A percentile compares a stretch with the other conserved stretches of the same genome.
Conservation (phyloP, 352 stramenopile species). For the Phytophthora multivora region DNA sequence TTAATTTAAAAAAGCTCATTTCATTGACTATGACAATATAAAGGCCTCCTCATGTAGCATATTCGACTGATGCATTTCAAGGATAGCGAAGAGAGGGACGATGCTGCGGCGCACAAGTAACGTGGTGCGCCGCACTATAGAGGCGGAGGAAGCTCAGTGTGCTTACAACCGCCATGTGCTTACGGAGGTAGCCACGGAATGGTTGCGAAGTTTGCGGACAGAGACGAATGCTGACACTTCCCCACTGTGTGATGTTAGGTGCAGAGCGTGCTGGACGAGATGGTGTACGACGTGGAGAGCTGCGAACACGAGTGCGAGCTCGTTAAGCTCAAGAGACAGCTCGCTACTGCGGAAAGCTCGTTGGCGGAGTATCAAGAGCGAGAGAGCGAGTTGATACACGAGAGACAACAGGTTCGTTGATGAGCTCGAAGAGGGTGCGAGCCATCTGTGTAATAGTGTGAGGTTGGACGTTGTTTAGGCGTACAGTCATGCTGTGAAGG, state of each 20-base stretch:
- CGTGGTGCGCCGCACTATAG: slow-evolving; percentile 43
- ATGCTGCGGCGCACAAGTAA: slow-evolving; percentile 48
- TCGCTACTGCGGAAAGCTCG: slow-evolving; percentile 35
- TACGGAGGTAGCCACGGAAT: slow-evolving; percentile 37
- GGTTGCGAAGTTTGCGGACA: not conserved
- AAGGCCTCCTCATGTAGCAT: too few species aligned
- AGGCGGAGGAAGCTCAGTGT: slow-evolving; percentile 48
- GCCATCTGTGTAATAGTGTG: not conserved
- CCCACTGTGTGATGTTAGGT: slow-evolving; percentile 36
- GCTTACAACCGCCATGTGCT: slow-evolving; percentile 47
- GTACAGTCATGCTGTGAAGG: slow-evolving; percentile 52
- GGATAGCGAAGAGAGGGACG: slow-evolving; percentile 1
- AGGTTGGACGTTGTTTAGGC: slow-evolving; percentile 32
- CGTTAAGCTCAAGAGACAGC: slow-evolving; percentile 36
- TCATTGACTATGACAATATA: too few species aligned
- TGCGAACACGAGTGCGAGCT: slow-evolving; percentile 66
- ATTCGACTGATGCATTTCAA: slow-evolving; percentile 9
- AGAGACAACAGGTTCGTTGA: slow-evolving; percentile 58
- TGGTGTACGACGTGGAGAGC: slow-evolving; percentile 85
- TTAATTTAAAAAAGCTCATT: too few species aligned
- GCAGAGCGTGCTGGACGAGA: slow-evolving; percentile 71
- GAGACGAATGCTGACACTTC: not conserved
- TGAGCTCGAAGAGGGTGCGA: not conserved
- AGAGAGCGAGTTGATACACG: slow-evolving; percentile 62
- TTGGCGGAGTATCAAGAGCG: slow-evolving; percentile 61